A percentile compares a stretch with the other conserved stretches of the same genome.
These are phyloP conservation scores for Fusarium transvaalense DNA, from an alignment of 2,329 filamentous ascomycete species.

Conservation along the genomic window DNA sequence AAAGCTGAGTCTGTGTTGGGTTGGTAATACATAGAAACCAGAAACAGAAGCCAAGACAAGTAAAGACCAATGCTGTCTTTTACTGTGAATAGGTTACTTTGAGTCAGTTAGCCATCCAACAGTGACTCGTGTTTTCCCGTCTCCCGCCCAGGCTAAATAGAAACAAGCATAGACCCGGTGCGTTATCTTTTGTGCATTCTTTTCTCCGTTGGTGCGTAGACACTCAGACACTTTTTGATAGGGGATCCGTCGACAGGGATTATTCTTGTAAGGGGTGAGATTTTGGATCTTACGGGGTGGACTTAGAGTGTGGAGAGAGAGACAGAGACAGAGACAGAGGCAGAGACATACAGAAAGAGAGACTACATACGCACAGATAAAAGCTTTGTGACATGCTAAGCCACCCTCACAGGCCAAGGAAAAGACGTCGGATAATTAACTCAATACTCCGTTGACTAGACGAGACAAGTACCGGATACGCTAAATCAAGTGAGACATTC, in stretches of 20 bases:
- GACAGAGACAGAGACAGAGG: not conserved
- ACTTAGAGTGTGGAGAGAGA: constrained; percentile 1
- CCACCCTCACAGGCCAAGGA: not conserved
- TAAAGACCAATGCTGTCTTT: too few relatives aligned
- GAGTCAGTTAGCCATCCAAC: not conserved
- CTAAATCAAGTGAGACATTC: not conserved
- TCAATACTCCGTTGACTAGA: not conserved
- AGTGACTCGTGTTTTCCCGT: not conserved
- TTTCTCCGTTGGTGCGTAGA: too few relatives aligned
- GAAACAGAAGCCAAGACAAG: not conserved
- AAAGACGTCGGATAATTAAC: not conserved
- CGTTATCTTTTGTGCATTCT: not conserved
- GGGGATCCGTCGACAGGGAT: not conserved
- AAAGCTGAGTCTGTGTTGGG: not conserved
- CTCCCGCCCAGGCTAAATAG: not conserved
- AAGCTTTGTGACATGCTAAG: not conserved
- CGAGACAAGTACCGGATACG: not conserved
- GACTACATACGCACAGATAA: too few relatives aligned
- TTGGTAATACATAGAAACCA: not conserved
- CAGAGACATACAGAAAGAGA: too few relatives aligned
- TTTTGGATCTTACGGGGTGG: constrained; percentile 25
- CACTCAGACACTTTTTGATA: not conserved
- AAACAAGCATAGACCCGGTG: constrained; percentile 5
- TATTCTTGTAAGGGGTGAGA: constrained; percentile 2
- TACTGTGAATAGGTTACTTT: not conserved